Evolutionary conservation across 2,329 filamentous ascomycete genomes (phyloP), one percentile per base, ranked within the genome.

Genomic region (Tricladium varicosporioides): DNA sequence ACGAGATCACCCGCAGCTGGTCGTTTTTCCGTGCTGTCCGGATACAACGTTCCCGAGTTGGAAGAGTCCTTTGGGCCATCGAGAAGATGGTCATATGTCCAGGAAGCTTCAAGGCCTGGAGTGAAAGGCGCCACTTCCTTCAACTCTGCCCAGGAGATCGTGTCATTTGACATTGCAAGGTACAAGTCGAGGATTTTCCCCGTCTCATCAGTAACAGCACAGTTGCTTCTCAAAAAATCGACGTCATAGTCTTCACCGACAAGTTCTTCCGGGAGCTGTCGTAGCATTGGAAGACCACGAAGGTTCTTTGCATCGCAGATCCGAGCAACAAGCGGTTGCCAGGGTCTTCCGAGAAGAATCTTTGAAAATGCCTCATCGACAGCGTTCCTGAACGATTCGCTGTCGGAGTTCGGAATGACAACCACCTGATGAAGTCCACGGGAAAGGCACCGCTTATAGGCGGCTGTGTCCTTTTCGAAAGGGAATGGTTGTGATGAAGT

Each of bases 361-460:
- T 73, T 71, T 2, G 72, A 71, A 62, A 85, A 85, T 0, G 80
- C 74, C 53, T 72, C 73, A 22, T 73, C 72, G 11, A 85, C 76
- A 19, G 81, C 80, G 15, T 62, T 66, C 10, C 67, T 71, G 63
- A 85, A 82, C 0, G 81, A 78, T 31, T 74, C 69, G 45, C 77
- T 75, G 56, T 78, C 75, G 2, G 73, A 73, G 15, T 79, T 80
- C 45, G 75, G 74, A 11, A 85, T 75, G 8, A 78, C 80, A 15
- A 85, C 74, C 70, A 83, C 79, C 57, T 78, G 80, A 63, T 85
- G 82, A 46, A 85, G 75, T 2, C 82, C 82, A 14, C 82, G 79
- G 13, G 82, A 85, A 4, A 85, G 73, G 46, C 81, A 84, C 45
- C 82, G 76, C 65, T 84, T 84, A 69, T 85, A 85, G 3, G 82